These are phyloP conservation scores for Leccinum olivaceopallidum DNA, from an alignment of 768 basidiomycete species.

Conservation along the genomic window DNA sequence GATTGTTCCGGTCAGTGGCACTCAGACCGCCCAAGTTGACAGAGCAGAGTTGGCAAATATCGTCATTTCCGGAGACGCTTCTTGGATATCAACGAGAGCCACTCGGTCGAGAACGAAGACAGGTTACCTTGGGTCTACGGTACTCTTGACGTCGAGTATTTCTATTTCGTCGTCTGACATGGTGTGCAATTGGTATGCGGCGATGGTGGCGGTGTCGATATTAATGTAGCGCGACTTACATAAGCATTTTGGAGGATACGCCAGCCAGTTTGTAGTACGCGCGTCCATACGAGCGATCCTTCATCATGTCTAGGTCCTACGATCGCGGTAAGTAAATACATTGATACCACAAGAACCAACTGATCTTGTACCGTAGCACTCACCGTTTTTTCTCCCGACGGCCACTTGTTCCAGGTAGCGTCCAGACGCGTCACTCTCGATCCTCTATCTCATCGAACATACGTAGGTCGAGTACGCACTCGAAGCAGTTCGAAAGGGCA, in stretches of 20 bases:
- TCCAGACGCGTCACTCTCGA: conserved; percentile 28
- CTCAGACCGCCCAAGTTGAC: conserved; percentile 41
- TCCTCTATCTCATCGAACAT: conserved; percentile 19
- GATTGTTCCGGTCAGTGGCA: conserved; percentile 43
- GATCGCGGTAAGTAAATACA: conserved; percentile 80
- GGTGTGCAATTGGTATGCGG: background rate
- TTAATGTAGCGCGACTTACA: conserved; percentile 12
- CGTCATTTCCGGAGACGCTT: conserved; percentile 17
- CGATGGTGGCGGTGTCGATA: conserved; percentile 12
- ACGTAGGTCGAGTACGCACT: conserved; percentile 94
- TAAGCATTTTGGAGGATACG: conserved; percentile 25
- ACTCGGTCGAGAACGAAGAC: background rate
- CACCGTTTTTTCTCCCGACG: conserved; percentile 98
- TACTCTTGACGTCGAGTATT: conserved; percentile 18
- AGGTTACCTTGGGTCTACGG: conserved; percentile 14
- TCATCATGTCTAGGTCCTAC: conserved; percentile 87
- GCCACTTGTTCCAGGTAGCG: conserved; percentile 93
- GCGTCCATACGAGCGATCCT: conserved; percentile 40
- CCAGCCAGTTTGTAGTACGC: conserved; percentile 41
- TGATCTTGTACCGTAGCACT: conserved; percentile 58
- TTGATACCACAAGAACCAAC: background rate
- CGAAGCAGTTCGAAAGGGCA: conserved; percentile 97
- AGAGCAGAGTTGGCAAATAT: conserved; percentile 54
- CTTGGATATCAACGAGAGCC: conserved; percentile 6
- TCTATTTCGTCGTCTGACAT: conserved; percentile 31